phyloP scores from a whole-genome alignment of 2,329 filamentous ascomycete species.

The Plenodomus biglobosus region DNA sequence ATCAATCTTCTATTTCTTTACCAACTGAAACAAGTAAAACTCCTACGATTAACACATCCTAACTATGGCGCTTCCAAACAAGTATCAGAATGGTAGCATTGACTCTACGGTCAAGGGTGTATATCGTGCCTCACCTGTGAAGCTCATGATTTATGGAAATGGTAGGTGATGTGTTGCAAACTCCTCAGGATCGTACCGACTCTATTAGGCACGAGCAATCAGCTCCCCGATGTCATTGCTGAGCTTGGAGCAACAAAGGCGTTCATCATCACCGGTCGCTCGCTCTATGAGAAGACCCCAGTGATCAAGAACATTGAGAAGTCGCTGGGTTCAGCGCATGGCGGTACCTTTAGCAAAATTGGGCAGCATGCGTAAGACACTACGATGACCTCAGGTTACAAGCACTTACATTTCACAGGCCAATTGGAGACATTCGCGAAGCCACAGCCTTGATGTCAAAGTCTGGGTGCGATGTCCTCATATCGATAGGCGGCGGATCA shows the following conservation, averaged over 20 bases:
- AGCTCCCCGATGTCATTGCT: slow-evolving; percentile 33
- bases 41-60: too few species aligned
- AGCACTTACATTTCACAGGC: slow-evolving; percentile 24
- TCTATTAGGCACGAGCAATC: slow-evolving; percentile 34
- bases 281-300: slow-evolving; percentile 56
- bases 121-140: slow-evolving; percentile 42
- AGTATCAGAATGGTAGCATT: slow-evolving; percentile 39
- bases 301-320: slow-evolving; percentile 57
- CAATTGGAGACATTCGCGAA: slow-evolving; percentile 40
- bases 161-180: slow-evolving; percentile 16
- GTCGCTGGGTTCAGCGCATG: slow-evolving; percentile 51
- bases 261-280: slow-evolving; percentile 59
- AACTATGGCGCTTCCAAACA: slow-evolving; percentile 37
- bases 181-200: slow-evolving; percentile 2
- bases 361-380: slow-evolving; percentile 57
- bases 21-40: too few species aligned
- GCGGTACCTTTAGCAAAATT: slow-evolving; percentile 58
- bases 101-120: slow-evolving; percentile 38
- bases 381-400: too few species aligned
- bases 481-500: slow-evolving; percentile 50
- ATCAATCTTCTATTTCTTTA: not conserved
- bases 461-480: slow-evolving; percentile 40
- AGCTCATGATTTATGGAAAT: slow-evolving; percentile 43
- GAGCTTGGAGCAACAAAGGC: slow-evolving; percentile 51
- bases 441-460: slow-evolving; percentile 40